These are phyloP conservation scores for Peronospora farinosa DNA, from an alignment of 352 stramenopile species.

Conservation along the genomic window DNA sequence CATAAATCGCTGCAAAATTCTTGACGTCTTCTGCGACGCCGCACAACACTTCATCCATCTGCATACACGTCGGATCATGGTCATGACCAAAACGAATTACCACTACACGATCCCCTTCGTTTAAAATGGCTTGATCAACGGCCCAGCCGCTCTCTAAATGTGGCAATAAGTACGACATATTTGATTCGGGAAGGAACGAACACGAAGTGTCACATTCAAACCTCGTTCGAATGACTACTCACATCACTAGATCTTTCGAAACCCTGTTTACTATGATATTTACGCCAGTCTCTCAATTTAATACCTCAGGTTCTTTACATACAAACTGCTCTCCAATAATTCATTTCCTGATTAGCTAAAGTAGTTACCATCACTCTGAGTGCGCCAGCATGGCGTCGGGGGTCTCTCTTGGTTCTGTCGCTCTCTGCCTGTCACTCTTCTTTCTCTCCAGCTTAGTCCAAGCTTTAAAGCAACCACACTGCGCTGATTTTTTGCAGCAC, in stretches of 20 bases:
- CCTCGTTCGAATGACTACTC: background rate
- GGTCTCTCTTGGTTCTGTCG: background rate
- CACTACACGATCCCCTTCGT: constrained; percentile 95
- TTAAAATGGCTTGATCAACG: constrained; percentile 98
- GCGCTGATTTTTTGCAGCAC: constrained; percentile 33
- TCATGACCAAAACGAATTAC: constrained; percentile 99
- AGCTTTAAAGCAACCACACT: constrained; percentile 26
- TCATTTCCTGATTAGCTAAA: too few relatives aligned
- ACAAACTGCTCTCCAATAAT: too few relatives aligned
- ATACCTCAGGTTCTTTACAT: too few relatives aligned
- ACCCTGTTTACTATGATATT: background rate
- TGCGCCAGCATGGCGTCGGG: constrained; percentile 5
- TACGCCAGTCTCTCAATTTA: too few relatives aligned
- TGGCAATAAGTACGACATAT: constrained; percentile 96
- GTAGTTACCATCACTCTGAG: background rate
- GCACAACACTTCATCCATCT: constrained; percentile 96
- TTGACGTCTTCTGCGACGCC: constrained; percentile 97
- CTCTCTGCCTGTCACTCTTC: constrained; percentile 7
- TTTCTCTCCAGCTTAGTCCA: constrained; percentile 3
- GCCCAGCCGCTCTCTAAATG: constrained; percentile 96
- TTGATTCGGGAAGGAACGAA: background rate
- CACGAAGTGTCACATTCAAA: too few relatives aligned
- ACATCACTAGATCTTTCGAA: background rate
- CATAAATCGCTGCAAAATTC: constrained; percentile 98
- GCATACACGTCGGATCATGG: constrained; percentile 96